These are phyloP conservation scores for Dictyostelium intermedium DNA, from an alignment of 78 protist species.

Conservation along the genomic window DNA sequence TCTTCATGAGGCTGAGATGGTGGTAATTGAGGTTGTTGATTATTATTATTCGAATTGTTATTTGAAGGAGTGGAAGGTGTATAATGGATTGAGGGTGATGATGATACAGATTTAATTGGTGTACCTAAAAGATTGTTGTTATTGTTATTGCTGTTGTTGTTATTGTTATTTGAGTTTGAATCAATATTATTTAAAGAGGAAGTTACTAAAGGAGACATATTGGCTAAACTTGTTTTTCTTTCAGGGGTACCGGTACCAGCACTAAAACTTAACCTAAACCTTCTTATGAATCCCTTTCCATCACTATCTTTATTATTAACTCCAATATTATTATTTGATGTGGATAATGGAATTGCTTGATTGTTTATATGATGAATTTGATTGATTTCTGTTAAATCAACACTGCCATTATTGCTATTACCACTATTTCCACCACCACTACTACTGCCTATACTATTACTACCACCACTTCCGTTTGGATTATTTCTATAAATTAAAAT, in stretches of 20 bases:
- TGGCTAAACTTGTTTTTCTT: neutral
- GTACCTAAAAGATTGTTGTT: neutral
- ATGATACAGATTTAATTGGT: neutral
- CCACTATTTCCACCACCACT: neutral
- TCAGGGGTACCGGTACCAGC: neutral
- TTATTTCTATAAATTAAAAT: conserved; percentile 1
- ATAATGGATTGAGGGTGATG: conserved; percentile 7
- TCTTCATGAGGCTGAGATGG: neutral
- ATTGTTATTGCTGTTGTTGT: neutral
- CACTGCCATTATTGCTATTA: neutral
- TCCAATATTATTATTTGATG: neutral
- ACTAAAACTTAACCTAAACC: conserved; percentile 23
- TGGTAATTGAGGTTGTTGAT: neutral
- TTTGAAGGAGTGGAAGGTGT: neutral
- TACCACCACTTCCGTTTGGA: neutral
- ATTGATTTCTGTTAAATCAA: neutral
- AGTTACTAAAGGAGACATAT: neutral
- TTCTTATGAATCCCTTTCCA: conserved; percentile 16
- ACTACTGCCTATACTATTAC: too few species aligned
- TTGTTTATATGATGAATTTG: neutral
- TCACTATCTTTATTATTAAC: neutral
- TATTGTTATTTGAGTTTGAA: neutral
- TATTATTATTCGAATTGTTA: neutral
- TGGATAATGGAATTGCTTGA: neutral
- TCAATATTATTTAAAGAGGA: neutral